Evolutionary conservation across 2,329 filamentous ascomycete genomes (phyloP), one percentile per base, ranked within the genome.

Genomic region (Ophiocordyceps camponoti-floridani): DNA sequence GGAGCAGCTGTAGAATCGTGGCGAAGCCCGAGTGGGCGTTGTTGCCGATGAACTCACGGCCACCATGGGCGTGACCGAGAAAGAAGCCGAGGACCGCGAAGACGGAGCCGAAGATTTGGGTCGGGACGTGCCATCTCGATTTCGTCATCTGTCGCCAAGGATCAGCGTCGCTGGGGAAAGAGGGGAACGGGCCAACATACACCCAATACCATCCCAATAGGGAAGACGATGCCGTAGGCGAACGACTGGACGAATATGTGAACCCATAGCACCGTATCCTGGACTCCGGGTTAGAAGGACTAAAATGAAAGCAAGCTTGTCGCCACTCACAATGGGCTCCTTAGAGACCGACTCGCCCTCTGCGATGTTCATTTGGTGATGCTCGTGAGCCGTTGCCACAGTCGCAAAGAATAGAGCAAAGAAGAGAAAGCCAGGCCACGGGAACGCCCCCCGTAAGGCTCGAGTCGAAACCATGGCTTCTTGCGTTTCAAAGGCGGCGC

Each of bases 121-220:
- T 68, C 7, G 91, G 89, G 44, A 96, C 89, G 65, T 98, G 91
- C 85, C 86, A 96, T 63, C 84, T 78, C 48, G 82, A 94, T 49
- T 85, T 86, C 51, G 83, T 77, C 47, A 98, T 88, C 82, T 93
- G 59, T 44, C 27, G 9, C 8, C 1, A n/a, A 31, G 18, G 8
- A 19, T 30, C n/a, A 28, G 26, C 14, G 27, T 31, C 41, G 14
- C 14, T 5, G 8, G 7, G 12, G 4, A 2, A 13, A 5, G 31
- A 7, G 19, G 30, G 26, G 40, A 4, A 14, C 16, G 3, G 11
- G 6, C 28, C n/a, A 13, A 43, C 28, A 23, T 75, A 91, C 84
- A 47, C 89, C 89, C 16, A 95, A 69, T 40, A 96, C 87, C 89
- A 98, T 96, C 54, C 91, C 91, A 14, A 85, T 72, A 11, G 91